Evolutionary conservation across 345 rosid genomes (phyloP), one percentile per base, ranked within the genome.

Genomic region (Eucalyptus caleyi): DNA sequence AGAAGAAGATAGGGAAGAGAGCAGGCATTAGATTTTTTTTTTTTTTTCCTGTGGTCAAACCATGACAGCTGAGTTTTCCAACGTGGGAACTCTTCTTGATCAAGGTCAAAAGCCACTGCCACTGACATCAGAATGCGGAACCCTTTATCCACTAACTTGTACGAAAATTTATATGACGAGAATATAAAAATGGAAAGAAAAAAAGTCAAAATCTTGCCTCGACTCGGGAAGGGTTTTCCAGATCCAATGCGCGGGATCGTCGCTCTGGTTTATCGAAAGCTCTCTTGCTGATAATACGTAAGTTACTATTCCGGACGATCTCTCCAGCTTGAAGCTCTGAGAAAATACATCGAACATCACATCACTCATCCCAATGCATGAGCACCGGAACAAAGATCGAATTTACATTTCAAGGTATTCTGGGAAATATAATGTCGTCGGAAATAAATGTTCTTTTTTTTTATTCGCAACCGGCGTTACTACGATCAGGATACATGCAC

Each of bases 251-350:
- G 90, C 72, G 27, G 95, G 90, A 87, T 94, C 92, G 88, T 90
- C 69, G 59, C 95, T 93, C 92, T 92, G 77, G 6, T 93, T 88
- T 77, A 97, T 96, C 1, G 92, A 91, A 86, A 96, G 94, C 88
- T 94, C 95, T 90, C 94, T 93, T 59, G 99, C 95, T 8, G 98
- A 96, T 37, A 96, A 77, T 37, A 92, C 21, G 56, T 92, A 96
- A 0, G 93, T 93, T 77, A 90, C 90, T 88, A 81, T 94, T 21
- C 97, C 98, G 4, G 94, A 89, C 21, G 92, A 91, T 92, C 90
- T 95, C 90, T 96, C 95, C 87, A 96, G 44, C 86, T 91, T 94
- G 94, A 95, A 94, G 65, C 93, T 92, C 98, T 97, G 93, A 80
- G 45, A 37, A 89, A 82, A 11, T 81, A 50, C 14, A 37, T 77